phyloP scores from a whole-genome alignment of 768 basidiomycete genomes.

The Leccinum uliginosum region DNA sequence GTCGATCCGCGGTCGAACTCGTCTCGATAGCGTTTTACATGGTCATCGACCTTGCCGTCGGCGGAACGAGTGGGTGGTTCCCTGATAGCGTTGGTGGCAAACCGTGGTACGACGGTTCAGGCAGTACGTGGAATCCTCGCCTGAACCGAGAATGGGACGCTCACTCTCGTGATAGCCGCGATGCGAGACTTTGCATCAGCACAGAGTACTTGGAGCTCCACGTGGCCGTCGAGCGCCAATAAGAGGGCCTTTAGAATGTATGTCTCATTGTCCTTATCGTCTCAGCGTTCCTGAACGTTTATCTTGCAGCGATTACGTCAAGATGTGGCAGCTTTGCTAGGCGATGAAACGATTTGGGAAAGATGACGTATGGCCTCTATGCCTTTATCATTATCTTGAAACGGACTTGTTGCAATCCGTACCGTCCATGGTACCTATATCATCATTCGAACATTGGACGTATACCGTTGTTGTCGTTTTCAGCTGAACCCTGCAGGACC shows the following conservation, averaged over 20 bases:
- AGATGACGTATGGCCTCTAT: neutral
- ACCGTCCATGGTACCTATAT: neutral
- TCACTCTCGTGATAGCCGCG: conserved; percentile 37
- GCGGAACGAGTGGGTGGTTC: conserved; percentile 65
- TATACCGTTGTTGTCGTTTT: neutral
- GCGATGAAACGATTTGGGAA: neutral
- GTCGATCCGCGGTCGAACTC: neutral
- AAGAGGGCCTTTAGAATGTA: conserved; percentile 70
- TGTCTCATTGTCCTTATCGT: neutral
- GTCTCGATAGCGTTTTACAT: conserved; percentile 68
- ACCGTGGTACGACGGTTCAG: conserved; percentile 58
- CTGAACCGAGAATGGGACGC: conserved; percentile 14
- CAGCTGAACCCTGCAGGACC: neutral
- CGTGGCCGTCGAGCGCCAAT: conserved; percentile 64
- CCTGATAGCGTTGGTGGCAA: conserved; percentile 48
- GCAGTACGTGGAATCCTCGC: conserved; percentile 34
- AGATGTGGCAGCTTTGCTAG: conserved; percentile 32
- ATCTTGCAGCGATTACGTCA: conserved; percentile 27
- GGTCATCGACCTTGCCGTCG: conserved; percentile 75
- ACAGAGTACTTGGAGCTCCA: conserved; percentile 64
- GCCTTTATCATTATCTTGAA: neutral
- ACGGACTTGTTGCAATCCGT: neutral
- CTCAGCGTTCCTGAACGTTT: neutral
- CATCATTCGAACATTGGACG: neutral
- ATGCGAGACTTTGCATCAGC: conserved; percentile 66